phyloP scores from a whole-genome alignment of 495 filamentous ascomycete species.

The Penicillium daleae region DNA sequence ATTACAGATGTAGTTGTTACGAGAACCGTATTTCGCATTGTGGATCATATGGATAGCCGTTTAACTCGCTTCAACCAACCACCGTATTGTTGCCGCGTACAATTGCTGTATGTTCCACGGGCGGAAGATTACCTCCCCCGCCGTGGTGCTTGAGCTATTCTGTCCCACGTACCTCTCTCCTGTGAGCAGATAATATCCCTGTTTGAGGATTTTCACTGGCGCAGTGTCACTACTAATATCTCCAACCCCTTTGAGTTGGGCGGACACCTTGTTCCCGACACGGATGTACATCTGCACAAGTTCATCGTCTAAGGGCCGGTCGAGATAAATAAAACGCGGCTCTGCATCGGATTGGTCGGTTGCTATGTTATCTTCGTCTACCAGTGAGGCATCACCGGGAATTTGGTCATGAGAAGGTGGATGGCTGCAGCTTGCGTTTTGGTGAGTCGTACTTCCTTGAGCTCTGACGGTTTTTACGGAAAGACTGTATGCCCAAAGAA shows the following conservation, averaged over 20 bases:
- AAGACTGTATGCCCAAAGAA: conserved; percentile 9
- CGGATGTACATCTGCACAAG: conserved; percentile 10
- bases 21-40: too few species aligned
- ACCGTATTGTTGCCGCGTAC: background rate
- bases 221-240: conserved; percentile 1
- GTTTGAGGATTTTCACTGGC: conserved; percentile 8
- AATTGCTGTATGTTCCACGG: conserved; percentile 5
- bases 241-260: conserved; percentile 8
- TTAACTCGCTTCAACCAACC: background rate
- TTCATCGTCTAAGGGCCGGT: conserved; percentile 12
- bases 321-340: conserved; percentile 1
- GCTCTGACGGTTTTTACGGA: background rate
- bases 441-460: too few species aligned
- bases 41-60: too few species aligned
- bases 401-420: too few species aligned
- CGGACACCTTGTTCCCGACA: conserved; percentile 8
- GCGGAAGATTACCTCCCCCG: background rate
- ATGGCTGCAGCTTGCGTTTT: too few species aligned
- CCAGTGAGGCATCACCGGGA: too few species aligned
- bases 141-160: too few species aligned
- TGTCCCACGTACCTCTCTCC: conserved; percentile 3
- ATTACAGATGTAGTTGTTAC: too few species aligned
- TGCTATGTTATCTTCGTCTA: too few species aligned
- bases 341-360: conserved; percentile 7
- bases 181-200: conserved; percentile 2